Evolutionary conservation across 768 basidiomycete species (phyloP), one percentile per base, ranked within the genome.

Genomic region (Lactarius vividus): DNA sequence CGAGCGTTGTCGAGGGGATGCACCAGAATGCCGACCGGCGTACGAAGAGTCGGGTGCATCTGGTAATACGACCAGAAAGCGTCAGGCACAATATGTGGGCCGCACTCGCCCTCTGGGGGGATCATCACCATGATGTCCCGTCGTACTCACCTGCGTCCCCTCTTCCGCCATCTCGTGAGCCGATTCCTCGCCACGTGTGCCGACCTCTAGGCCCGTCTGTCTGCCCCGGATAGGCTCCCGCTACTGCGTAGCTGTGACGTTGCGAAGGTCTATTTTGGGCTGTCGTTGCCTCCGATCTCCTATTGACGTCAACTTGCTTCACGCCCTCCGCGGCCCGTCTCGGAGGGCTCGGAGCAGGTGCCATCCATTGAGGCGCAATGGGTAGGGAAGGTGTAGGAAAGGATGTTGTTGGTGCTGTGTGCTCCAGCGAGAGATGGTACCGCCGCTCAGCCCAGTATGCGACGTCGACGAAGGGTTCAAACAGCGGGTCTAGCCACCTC

Each of bases 401-500:
- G 49, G 49, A 13, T 15, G 49, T 52, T 15, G 13, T 26, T 52
- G 26, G 49, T 26, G 11, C 26, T 15, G 13, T 6, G 11, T 5
- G 49, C 13, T 52, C 49, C 5, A 26, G 46, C 23, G 13, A 23
- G 53, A 59, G 61, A 46, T 67, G 13, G 15, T 23, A 20, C 26
- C 6, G 6, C n/a, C 62, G 53, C 53, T 29, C 26, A n/a, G 5
- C 10, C 33, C 20, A 33, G 44, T 67, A 67, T 10, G 61, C 66
- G 29, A 15, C 20, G 23, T 63, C 35, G 23, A 67, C 42, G 1
- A 29, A 10, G 40, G 66, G 42, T 35, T 8, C 29, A 16, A 67
- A 39, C 33, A 67, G 57, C 9, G 35, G 46, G 20, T 10, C 29
- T 1, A 67, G 52, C 66, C 66, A 67, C 20, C 37, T 37, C 20